Evolutionary conservation across 305 asterid species (phyloP), one percentile per base, ranked within the genome.

Genomic region (Euphrasia arctica): DNA sequence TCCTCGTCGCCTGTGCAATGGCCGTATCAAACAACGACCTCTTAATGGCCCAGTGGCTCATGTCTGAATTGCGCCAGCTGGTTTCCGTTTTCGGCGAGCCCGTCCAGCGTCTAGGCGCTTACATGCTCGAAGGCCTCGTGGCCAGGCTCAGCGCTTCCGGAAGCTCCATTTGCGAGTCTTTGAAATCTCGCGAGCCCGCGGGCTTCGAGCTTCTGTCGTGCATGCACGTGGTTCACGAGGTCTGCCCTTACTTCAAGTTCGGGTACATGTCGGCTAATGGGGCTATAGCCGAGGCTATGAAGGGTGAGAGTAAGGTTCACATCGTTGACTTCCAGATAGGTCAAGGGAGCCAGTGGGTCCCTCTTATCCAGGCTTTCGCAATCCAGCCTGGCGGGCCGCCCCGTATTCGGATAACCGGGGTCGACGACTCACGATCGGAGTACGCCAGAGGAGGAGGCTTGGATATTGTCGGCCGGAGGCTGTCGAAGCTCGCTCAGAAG

Each of bases 181-280:
- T 85, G 67, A 79, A 79, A 57, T 75, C 79, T 68, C 69, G 78
- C 54, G 90, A 86, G 62, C 97, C 96, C 0, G 87, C 86, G 3
- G 77, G 89, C 42, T 83, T 80, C 14, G 93, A 90, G 76, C 86
- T 88, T 31, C 71, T 90, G 15, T 81, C 89, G 0, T 86, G 83
- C 68, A 84, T 71, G 85, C 85, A 91, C 39, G 72, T 81, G 62
- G 83, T 91, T 25, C 79, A 81, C 9, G 96, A 91, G 77, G 85
- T 79, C 4, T 91, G 96, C 78, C 97, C 96, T 3, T 86, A 83
- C 67, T 80, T 86, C 79, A 91, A 91, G 69, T 91, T 88, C 4
- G 97, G 96, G 13, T 84, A 84, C 78, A 91, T 91, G 97, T 82
- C 96, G 0, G 95, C 95, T 4, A 91, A 91, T 41, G 97, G 96